Base-by-base conservation (phyloP, 257 asterid genomes). In the Solanum acaule region DNA sequence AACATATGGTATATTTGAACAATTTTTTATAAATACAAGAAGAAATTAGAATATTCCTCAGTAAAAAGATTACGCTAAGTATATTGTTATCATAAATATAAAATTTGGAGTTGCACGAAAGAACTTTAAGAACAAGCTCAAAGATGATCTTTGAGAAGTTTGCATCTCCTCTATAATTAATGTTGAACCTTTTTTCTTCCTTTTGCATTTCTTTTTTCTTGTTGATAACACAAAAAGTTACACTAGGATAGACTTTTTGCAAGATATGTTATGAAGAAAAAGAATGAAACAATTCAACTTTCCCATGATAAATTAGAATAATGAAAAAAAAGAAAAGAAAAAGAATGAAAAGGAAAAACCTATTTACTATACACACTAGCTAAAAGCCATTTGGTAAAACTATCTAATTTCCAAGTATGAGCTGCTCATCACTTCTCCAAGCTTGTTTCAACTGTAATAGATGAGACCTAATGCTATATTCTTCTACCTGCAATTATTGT, bases 391-490 rank as follows among this genome's bases (percentile, higher is more conserved):
- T 78, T 31, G 86, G 88, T 61, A 82, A 31, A 49, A 22, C 70
- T 82, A 82, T 20, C 87, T 88, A 90, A 81, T 88, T 90, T 70
- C 90, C 92, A 35, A 56, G 77, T 70, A 88, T 42, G 63, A 89
- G 83, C 37, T 52, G 91, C 52, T 88, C 89, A 81, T 86, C 89
- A 81, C 89, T 79, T 81, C 88, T 89, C 89, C 92, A 90, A 70
- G 92, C 91, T 93, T 91, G 95, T 90, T 93, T 92, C 92, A 92
- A 90, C 93, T 92, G 99, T 89, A 94, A 29, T 52, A 96, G 89
- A 89, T 94, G 94, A 59, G 95, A 91, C 91, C 98, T 91, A 56
- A 96, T 95, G 94, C 96, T 95, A 93, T 89, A 86, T 91, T 96
- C 99, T 90, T 94, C 94, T 77, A 91, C 96, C 99, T 97, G 98